phyloP scores from a whole-genome alignment of 192 early-diverging fungal species.

The Coemansia sp. region DNA sequence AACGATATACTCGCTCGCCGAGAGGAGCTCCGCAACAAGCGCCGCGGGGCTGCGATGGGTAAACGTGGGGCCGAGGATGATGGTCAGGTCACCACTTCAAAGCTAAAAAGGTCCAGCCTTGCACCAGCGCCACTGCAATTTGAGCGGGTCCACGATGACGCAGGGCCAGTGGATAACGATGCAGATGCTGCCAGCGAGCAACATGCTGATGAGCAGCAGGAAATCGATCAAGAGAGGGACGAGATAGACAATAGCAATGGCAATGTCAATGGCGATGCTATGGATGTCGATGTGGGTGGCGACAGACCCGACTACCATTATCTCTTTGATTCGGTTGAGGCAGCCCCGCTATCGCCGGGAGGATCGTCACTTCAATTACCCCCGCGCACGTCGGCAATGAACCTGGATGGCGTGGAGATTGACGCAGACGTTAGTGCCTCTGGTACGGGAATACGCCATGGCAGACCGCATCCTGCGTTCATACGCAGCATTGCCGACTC shows the following conservation, averaged over 20 bases:
- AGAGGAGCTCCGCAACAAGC: slow-evolving; percentile 33
- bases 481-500: slow-evolving; percentile 15
- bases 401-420: neutral
- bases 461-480: slow-evolving; percentile 24
- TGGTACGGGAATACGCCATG: neutral
- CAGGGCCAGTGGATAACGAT: neutral
- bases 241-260: slow-evolving; percentile 2
- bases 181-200: neutral
- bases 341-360: slow-evolving; percentile 18
- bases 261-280: slow-evolving; percentile 9
- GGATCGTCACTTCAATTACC: slow-evolving; percentile 19
- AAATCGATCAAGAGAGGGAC: neutral
- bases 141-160: neutral
- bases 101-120: slow-evolving; percentile 47
- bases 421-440: neutral
- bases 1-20: slow-evolving; percentile 42
- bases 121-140: slow-evolving; percentile 43
- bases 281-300: slow-evolving; percentile 42
- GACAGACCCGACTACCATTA: slow-evolving; percentile 47
- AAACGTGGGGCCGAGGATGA: neutral
- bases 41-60: slow-evolving; percentile 1
- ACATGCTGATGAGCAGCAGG: neutral
- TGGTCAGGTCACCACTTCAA: slow-evolving; percentile 19
- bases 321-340: slow-evolving; percentile 39
- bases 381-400: slow-evolving; percentile 20